phyloP scores from a whole-genome alignment of 108 stramenopile genomes.

The Thalassiosira profunda region DNA sequence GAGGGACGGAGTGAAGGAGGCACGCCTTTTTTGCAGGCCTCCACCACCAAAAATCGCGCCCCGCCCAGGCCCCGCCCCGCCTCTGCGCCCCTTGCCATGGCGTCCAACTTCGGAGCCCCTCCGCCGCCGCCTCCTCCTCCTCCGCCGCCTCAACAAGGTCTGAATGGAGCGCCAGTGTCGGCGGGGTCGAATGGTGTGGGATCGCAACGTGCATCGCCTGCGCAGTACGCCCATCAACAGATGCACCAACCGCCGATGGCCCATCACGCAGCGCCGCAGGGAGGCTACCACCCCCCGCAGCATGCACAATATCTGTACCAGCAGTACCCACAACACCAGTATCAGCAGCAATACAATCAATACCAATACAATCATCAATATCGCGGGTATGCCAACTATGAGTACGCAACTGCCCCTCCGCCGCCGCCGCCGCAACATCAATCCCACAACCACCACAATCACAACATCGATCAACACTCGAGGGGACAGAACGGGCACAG shows the following conservation, averaged over 20 bases:
- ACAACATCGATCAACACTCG: neutral
- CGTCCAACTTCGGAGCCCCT: slow-evolving; percentile 13
- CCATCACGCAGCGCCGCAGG: no score
- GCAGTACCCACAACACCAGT: slow-evolving; percentile 1
- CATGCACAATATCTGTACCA: neutral
- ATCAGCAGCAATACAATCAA: slow-evolving; percentile 6
- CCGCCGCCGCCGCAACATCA: slow-evolving; percentile 32
- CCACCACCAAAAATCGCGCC: no score
- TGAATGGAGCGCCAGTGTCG: no score
- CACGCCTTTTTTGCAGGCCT: no score
- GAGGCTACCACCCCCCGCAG: no score
- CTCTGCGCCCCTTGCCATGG: no score
- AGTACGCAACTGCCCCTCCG: slow-evolving; percentile 11
- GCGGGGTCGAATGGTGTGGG: no score
- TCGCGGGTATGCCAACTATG: slow-evolving; percentile 4
- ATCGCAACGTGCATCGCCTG: neutral
- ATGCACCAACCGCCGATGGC: neutral
- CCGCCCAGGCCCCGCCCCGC: no score
- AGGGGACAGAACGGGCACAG: neutral
- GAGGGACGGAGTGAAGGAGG: no score
- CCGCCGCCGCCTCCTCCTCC: slow-evolving; percentile 24
- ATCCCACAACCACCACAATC: neutral
- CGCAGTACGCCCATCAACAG: neutral
- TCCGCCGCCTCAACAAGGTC: slow-evolving; percentile 8
- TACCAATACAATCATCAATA: slow-evolving; percentile 5